Evolutionary conservation across 2,329 filamentous ascomycete species (phyloP), one percentile per base, ranked within the genome.

Genomic region (Conoideocrella luteorostrata): DNA sequence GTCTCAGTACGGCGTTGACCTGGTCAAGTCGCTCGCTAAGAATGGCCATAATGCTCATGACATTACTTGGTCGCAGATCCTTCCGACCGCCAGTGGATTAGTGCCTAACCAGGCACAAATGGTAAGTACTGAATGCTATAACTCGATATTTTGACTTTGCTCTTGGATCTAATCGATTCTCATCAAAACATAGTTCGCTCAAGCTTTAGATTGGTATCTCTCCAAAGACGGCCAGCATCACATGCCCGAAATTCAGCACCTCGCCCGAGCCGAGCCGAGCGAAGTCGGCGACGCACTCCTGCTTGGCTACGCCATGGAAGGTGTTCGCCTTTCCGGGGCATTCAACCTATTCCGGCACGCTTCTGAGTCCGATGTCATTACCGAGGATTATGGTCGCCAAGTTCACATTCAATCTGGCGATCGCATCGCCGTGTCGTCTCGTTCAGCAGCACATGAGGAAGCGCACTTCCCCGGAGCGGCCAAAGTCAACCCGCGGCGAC

Each of bases 121-220:
- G 54, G 75, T 80, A 63, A 63, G 72, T 67, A n/a, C 4, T 42
- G 15, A 32, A 18, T 20, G 13, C 23, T 30, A 4, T 26, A 11
- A 4, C 24, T 20, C n/a, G n/a, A n/a, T 18, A 12, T 22, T 13
- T 6, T 29, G 18, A 35, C 24, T 17, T 11, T 7, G 23, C 15
- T 29, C 3, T 4, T 34, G 15, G 18, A 6, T 21, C 5, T n/a
- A 5, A 35, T n/a, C 15, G 12, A 29, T 12, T 32, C 17, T 11
- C 15, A 4, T 4, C 7, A 32, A 1, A 17, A 18, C 21, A 22
- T 47, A 81, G 72, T 88, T 89, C 57, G 78, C 82, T 2, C 82
- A 86, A 65, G 72, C 84, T 2, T 69, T 88, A 15, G 84, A 89
- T 57, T 88, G 78, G 64, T 89, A 85, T 57, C 71, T 89, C 5